Percentiles rank a stretch among this genome's conserved stretches.
These are phyloP conservation scores for Nothophaeocryptopus gaeumannii DNA, from an alignment of 2,329 filamentous ascomycete species.

Conservation along the genomic window DNA sequence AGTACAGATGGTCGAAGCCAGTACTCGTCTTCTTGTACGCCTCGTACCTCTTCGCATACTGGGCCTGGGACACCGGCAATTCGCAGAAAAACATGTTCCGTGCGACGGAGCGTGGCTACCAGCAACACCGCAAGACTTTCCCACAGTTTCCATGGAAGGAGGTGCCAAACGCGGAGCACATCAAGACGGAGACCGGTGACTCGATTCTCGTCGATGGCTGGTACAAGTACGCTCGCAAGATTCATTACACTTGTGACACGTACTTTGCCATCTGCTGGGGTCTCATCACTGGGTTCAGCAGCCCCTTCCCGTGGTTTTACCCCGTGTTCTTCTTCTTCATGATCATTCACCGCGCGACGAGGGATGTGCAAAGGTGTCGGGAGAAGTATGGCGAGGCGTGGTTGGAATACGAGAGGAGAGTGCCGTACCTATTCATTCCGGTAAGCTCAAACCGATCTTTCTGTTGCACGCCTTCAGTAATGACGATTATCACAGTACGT, in stretches of 20 bases:
- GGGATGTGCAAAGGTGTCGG: conserved; percentile 73
- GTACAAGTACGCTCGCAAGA: conserved; percentile 56
- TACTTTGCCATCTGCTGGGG: conserved; percentile 78
- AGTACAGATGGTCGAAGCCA: conserved; percentile 72
- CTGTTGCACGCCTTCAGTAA: too few relatives aligned
- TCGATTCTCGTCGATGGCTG: conserved; percentile 81
- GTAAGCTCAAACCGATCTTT: conserved; percentile 28
- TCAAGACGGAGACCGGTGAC: conserved; percentile 69
- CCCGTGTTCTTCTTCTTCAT: conserved; percentile 75
- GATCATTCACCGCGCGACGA: conserved; percentile 73
- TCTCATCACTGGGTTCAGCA: conserved; percentile 74
- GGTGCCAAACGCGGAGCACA: conserved; percentile 74
- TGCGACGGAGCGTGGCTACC: conserved; percentile 69
- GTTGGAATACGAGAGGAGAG: conserved; percentile 74
- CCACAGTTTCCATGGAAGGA: conserved; percentile 88
- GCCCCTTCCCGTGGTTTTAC: conserved; percentile 88
- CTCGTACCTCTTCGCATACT: conserved; percentile 80
- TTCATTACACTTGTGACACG: conserved; percentile 74
- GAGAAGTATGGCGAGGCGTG: conserved; percentile 79
- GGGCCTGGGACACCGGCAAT: conserved; percentile 89
- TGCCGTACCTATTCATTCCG: conserved; percentile 83
- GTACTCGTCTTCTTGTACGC: conserved; percentile 64
- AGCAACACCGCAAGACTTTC: conserved; percentile 72
- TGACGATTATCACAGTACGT: too few relatives aligned
- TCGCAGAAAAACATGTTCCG: conserved; percentile 93